A percentile compares a stretch with the other conserved stretches of the same genome.
These are phyloP conservation scores for Helichrysum umbraculigerum DNA, from an alignment of 129 eudicot genomes.

Conservation along the genomic window DNA sequence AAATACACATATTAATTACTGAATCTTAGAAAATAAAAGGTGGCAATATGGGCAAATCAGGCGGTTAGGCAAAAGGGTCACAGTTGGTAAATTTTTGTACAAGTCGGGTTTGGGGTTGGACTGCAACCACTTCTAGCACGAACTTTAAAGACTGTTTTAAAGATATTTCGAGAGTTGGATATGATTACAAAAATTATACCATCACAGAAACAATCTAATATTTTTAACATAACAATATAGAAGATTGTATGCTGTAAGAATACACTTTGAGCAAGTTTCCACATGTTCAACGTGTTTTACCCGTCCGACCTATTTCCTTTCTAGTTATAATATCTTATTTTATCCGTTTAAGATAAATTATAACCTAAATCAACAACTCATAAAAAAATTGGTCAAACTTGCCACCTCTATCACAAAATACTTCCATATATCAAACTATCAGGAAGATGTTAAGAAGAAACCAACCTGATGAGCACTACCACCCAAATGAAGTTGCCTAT, in stretches of 20 bases:
- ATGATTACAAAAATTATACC: not conserved
- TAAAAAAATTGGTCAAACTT: not conserved
- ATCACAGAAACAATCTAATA: not conserved
- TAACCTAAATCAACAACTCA: not conserved
- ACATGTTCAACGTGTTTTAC: not conserved
- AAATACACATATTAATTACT: not conserved
- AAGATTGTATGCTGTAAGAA: not conserved
- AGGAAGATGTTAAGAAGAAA: not conserved
- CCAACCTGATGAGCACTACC: slow-evolving; percentile 88
- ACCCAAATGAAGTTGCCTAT: slow-evolving; percentile 83
- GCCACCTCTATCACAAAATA: not conserved
- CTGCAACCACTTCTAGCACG: no score
- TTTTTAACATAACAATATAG: not conserved
- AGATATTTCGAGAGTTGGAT: not conserved
- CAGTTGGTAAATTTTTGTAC: no score
- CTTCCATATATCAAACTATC: not conserved
- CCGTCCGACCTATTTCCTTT: not conserved
- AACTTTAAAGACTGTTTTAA: not conserved
- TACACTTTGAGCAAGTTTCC: not conserved
- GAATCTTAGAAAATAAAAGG: not conserved
- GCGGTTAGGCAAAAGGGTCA: no score
- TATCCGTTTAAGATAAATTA: not conserved
- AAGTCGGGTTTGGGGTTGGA: no score
- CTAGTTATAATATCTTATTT: no score
- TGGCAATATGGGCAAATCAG: no score